Evolutionary conservation across 768 basidiomycete species (phyloP).

Genomic region (Suillus luteus): DNA sequence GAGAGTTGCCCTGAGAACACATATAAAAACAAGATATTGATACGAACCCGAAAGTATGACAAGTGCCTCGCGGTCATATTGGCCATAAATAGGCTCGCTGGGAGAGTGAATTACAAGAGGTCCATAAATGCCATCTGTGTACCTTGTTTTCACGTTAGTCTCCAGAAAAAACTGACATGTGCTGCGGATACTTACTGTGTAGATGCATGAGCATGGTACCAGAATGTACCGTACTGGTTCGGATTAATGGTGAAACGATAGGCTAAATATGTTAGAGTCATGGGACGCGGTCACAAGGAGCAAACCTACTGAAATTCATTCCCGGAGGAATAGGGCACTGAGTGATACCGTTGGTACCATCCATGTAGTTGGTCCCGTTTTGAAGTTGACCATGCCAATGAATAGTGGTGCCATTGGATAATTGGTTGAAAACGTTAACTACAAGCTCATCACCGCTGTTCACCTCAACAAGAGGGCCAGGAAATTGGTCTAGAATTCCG

Average conservation of each 20-base stretch:
- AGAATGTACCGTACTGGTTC: slow-evolving; percentile 46
- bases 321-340: slow-evolving; percentile 59
- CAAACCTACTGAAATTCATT: slow-evolving; percentile 34
- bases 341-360: slow-evolving; percentile 48
- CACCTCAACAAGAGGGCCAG: slow-evolving; percentile 37
- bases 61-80: slow-evolving; percentile 43
- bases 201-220: slow-evolving; percentile 48
- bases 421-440: slow-evolving; percentile 37
- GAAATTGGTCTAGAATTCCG: slow-evolving; percentile 32
- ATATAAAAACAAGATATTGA: not conserved
- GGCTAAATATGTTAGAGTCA: slow-evolving; percentile 17
- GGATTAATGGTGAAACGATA: slow-evolving; percentile 44
- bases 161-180: slow-evolving; percentile 14
- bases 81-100: slow-evolving; percentile 30
- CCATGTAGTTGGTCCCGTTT: slow-evolving; percentile 50
- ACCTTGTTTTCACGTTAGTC: slow-evolving; percentile 28
- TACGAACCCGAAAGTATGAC: slow-evolving; percentile 38
- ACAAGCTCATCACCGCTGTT: slow-evolving; percentile 37
- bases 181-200: slow-evolving; percentile 23
- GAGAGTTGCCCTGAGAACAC: not conserved
- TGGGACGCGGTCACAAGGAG: not conserved
- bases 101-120: slow-evolving; percentile 49
- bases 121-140: slow-evolving; percentile 53
- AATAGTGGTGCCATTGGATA: slow-evolving; percentile 35
- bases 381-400: slow-evolving; percentile 42